Evolutionary conservation across 805 yeast genomes (phyloP).

Genomic region (Schwanniomyces occidentalis): DNA sequence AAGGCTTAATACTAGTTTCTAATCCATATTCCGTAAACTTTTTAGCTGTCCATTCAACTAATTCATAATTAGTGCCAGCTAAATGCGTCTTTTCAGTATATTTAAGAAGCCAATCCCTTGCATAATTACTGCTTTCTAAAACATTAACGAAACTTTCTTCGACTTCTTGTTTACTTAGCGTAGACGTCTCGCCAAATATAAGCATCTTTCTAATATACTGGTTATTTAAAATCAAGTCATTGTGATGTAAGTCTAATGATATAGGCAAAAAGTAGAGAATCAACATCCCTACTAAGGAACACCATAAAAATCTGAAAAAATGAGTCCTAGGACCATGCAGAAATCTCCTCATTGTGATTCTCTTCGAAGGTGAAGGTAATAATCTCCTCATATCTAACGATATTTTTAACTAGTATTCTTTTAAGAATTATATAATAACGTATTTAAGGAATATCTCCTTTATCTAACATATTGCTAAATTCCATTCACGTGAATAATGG

Average conservation of each 20-base stretch:
- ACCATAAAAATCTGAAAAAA: neutral
- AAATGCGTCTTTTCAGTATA: conserved; percentile 58
- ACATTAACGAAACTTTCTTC: neutral
- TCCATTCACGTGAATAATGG: too few species aligned
- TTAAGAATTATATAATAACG: too few species aligned
- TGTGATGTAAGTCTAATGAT: neutral
- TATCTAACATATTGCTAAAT: too few species aligned
- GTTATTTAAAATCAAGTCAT: neutral
- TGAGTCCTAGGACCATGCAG: too few species aligned
- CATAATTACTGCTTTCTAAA: conserved; percentile 30
- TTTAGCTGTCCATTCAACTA: conserved; percentile 58
- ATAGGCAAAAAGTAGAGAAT: neutral
- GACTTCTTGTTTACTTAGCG: neutral
- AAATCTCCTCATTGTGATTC: too few species aligned
- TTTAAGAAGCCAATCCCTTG: conserved; percentile 53
- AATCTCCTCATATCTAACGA: too few species aligned
- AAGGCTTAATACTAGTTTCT: conserved; percentile 50
- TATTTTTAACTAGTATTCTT: too few species aligned
- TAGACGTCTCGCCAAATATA: neutral
- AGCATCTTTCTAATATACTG: neutral
- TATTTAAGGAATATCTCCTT: too few species aligned
- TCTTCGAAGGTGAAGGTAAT: too few species aligned
- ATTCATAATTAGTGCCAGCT: conserved; percentile 52
- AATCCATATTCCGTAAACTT: conserved; percentile 65
- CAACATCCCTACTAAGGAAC: neutral